Percentiles rank a stretch among this genome's conserved stretches.
These are phyloP conservation scores for Penstemon newberryi DNA, from an alignment of 257 asterid species.

Conservation along the genomic window DNA sequence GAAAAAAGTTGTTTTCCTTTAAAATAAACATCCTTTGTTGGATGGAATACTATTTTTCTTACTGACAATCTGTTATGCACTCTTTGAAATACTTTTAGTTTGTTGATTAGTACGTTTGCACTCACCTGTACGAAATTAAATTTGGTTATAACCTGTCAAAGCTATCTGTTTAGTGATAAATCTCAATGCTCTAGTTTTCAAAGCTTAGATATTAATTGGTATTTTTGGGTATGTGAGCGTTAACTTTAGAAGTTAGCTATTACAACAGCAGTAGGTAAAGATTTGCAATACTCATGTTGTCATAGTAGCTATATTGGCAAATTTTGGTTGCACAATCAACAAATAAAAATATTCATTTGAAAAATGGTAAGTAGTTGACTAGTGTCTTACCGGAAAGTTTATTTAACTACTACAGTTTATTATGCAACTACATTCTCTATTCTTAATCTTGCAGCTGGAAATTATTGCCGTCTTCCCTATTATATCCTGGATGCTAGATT, in stretches of 20 bases:
- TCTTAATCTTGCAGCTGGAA: background rate
- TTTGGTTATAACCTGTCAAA: slow-evolving; percentile 4
- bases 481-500: slow-evolving; percentile 13
- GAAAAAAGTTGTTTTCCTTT: slow-evolving; percentile 3
- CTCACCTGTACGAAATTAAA: background rate
- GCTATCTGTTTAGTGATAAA: background rate
- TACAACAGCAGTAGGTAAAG: background rate
- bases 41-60: background rate
- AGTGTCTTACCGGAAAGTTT: background rate
- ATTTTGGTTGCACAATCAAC: background rate
- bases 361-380: background rate
- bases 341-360: background rate
- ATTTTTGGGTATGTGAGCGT: background rate
- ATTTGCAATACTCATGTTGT: background rate
- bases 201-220: slow-evolving; percentile 8
- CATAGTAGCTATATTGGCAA: background rate
- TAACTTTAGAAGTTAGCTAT: background rate
- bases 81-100: background rate
- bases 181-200: background rate
- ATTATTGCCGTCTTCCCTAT: background rate
- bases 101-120: background rate
- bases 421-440: background rate
- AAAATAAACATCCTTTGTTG: slow-evolving; percentile 24
- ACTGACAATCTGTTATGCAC: background rate
- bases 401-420: background rate